phyloP scores from a whole-genome alignment of 2,329 filamentous ascomycete genomes.

The Talaromyces sp. region DNA sequence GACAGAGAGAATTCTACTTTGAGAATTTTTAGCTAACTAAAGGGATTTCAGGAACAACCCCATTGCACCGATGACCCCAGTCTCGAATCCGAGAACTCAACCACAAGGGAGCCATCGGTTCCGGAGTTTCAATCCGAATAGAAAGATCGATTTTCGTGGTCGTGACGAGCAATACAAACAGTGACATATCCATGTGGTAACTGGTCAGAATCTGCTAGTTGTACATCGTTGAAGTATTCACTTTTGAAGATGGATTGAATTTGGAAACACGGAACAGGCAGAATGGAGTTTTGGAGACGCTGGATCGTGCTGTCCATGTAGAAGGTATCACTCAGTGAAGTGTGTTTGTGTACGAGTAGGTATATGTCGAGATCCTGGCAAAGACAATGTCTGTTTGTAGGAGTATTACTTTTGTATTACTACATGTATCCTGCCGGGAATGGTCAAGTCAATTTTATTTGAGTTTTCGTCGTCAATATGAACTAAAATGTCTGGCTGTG shows the following conservation, averaged over 20 bases:
- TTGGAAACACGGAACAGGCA: background rate
- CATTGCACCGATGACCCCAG: background rate
- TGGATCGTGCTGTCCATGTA: background rate
- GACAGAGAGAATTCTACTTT: too few relatives aligned
- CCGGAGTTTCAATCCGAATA: background rate
- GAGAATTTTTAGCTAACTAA: background rate
- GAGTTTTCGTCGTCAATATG: too few relatives aligned
- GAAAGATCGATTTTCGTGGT: background rate
- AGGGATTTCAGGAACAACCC: background rate
- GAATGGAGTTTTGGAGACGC: background rate
- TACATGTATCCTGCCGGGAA: too few relatives aligned
- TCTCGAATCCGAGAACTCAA: background rate
- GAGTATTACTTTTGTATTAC: constrained; percentile 21
- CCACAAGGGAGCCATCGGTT: background rate
- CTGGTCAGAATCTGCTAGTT: background rate
- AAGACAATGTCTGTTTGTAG: background rate
- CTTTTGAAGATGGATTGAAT: background rate
- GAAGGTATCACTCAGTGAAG: background rate
- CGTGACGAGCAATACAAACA: background rate
- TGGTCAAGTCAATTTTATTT: constrained; percentile 3
- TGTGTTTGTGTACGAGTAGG: background rate
- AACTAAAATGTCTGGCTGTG: too few relatives aligned
- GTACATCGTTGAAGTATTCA: background rate
- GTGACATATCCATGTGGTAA: background rate
- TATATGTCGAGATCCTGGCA: background rate